Base-by-base conservation (phyloP, 2,329 filamentous ascomycete species). In the Grosmannia clavigera region DNA sequence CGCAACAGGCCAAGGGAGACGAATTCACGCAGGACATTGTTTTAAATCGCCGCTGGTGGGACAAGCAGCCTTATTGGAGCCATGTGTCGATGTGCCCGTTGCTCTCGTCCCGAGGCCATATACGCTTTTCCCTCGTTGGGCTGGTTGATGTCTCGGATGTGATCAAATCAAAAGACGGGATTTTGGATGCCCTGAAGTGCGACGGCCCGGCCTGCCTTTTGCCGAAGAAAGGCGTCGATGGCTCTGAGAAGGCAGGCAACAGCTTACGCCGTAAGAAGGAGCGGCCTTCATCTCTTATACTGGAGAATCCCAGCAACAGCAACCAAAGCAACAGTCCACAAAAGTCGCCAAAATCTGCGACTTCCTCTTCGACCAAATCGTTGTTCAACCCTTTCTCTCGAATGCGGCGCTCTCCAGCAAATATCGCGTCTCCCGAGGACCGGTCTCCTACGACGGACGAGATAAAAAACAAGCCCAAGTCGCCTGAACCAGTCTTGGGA, bases 91-190 rank as follows among this genome's bases (percentile, higher is more conserved):
- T 78, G 1, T 75, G 78, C 55, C 81, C 82, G 0, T 68, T 85
- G 0, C 71, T 75, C 29, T 76, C 82, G 61, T 67, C 69, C 0
- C 64, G 71, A 0, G 81, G 81, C 3, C 75, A 74, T 9, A 68
- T 79, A 1, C 72, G 71, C 0, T 82, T 78, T 67, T 81, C 78
- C 64, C 72, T 85, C 19, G 81, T 79, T 0, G 81, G 76, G 0
- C 79, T 84, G 62, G 75, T 84, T 58, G 79, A 85, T 63, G 77
- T 82, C 16, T 82, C 80, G 0, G 78, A 79, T 2, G 77, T 76
- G 0, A 73, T 83, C 40, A 75, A 77, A 60, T 76, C 72, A 57
- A 72, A 73, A 38, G 73, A 75, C 5, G 81, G 83, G 61, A 72
- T 83, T 7, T 62, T 84, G 53, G 73, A 72, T 6, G 70, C 82